Conservation (phyloP, 352 stramenopile species). For the Aphanomyces euteiches region DNA sequence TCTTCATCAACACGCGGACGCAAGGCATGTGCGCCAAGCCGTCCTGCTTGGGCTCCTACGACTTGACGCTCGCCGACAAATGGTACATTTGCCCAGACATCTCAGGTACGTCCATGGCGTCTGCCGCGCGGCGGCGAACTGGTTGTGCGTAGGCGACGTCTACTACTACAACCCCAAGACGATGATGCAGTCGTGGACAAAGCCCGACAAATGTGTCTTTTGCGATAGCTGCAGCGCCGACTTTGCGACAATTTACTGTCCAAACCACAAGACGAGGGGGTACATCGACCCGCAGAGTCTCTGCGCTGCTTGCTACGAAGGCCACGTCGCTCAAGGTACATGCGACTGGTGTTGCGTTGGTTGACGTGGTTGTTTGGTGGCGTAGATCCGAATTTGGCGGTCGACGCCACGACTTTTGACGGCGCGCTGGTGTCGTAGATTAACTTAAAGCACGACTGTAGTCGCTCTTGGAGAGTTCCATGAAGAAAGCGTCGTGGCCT, state of each 20-base stretch:
- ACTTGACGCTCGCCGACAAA: constrained; percentile 53
- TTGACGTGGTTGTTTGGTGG: not conserved
- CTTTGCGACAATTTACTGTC: constrained; percentile 12
- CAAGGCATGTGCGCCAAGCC: constrained; percentile 47
- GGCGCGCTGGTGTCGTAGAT: not conserved
- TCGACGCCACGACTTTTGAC: not conserved
- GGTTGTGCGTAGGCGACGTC: constrained; percentile 39
- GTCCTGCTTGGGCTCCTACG: constrained; percentile 47
- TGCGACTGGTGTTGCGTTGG: not conserved
- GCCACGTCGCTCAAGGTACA: not conserved
- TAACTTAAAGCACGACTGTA: not conserved
- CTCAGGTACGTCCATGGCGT: constrained; percentile 35
- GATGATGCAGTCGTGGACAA: constrained; percentile 58
- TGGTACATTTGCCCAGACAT: constrained; percentile 56
- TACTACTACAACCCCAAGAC: constrained; percentile 65
- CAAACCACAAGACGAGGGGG: not conserved
- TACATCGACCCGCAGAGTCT: constrained; percentile 2
- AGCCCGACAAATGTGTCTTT: constrained; percentile 42
- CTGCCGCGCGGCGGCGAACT: not conserved
- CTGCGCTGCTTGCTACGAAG: constrained; percentile 1
- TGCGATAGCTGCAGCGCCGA: constrained; percentile 8
- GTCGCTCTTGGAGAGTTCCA: constrained; percentile 33
- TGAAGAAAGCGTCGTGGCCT: constrained; percentile 41
- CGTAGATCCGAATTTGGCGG: not conserved
- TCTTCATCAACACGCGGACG: constrained; percentile 56